Percentiles rank a stretch among this genome's conserved stretches.
phyloP scores from a whole-genome alignment of 2,329 filamentous ascomycete species.

The Pseudogymnoascus sp. region DNA sequence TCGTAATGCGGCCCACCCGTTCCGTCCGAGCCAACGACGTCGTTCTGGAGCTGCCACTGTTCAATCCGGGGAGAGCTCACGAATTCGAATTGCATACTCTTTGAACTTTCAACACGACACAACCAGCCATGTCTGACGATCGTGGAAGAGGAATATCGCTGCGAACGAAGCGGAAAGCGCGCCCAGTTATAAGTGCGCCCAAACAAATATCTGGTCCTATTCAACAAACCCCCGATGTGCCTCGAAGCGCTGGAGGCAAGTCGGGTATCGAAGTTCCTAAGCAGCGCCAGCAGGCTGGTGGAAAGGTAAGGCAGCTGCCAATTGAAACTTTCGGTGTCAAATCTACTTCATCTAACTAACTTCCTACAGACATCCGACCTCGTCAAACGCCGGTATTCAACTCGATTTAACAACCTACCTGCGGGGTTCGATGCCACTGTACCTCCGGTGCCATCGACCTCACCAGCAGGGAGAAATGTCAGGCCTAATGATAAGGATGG shows the following conservation, averaged over 20 bases:
- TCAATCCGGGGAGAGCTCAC: background rate
- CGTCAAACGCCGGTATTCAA: conserved; percentile 90
- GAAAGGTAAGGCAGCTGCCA: conserved; percentile 38
- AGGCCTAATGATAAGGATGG: conserved; percentile 18
- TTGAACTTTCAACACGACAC: background rate
- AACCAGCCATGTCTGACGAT: conserved; percentile 49
- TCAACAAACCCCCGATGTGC: conserved; percentile 39
- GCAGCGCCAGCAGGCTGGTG: conserved; percentile 42
- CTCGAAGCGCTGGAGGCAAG: conserved; percentile 30
- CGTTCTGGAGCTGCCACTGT: background rate
- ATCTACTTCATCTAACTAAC: conserved; percentile 6
- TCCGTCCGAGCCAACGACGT: background rate
- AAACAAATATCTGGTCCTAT: conserved; percentile 56
- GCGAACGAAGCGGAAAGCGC: conserved; percentile 51
- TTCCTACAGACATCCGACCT: conserved; percentile 57
- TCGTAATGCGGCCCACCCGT: background rate
- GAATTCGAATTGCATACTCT: background rate
- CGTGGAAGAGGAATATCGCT: conserved; percentile 52
- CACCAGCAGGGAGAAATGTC: conserved; percentile 49
- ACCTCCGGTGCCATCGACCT: conserved; percentile 60
- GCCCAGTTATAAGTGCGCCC: conserved; percentile 54
- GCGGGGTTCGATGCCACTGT: conserved; percentile 59
- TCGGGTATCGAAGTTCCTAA: conserved; percentile 28
- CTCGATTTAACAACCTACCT: conserved; percentile 74
- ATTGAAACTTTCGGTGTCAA: background rate